These are phyloP conservation scores for Hyphodiscus hymeniophilus DNA, from an alignment of 495 filamentous ascomycete species.

Conservation along the genomic window DNA sequence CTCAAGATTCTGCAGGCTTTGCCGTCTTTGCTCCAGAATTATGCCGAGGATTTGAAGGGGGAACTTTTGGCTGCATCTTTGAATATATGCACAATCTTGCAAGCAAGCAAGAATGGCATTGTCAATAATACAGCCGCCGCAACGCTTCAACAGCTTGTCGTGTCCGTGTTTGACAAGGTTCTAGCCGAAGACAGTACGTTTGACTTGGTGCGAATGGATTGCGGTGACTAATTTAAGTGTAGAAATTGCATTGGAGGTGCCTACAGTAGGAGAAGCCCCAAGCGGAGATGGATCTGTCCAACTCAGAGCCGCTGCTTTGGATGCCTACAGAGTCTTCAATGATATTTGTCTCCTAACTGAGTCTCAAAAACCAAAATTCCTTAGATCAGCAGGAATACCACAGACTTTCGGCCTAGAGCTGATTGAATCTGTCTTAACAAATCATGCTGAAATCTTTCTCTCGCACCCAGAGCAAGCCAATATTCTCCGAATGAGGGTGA, in stretches of 20 bases:
- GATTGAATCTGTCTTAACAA: slow-evolving; percentile 80
- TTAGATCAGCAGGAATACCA: slow-evolving; percentile 65
- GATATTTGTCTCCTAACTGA: slow-evolving; percentile 87
- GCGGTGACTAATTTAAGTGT: too few relatives aligned
- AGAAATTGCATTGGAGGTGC: slow-evolving; percentile 41
- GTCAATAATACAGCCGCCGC: slow-evolving; percentile 93
- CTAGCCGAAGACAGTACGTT: slow-evolving; percentile 65
- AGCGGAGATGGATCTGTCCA: slow-evolving; percentile 52
- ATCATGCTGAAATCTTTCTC: slow-evolving; percentile 72
- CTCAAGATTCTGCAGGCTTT: slow-evolving; percentile 92
- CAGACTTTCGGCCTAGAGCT: slow-evolving; percentile 82
- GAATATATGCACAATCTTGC: slow-evolving; percentile 83
- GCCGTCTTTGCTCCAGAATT: slow-evolving; percentile 87
- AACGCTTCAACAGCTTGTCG: slow-evolving; percentile 88
- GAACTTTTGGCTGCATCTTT: slow-evolving; percentile 73
- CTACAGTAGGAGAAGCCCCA: slow-evolving; percentile 51
- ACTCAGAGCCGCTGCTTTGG: slow-evolving; percentile 68
- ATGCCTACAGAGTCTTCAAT: slow-evolving; percentile 80
- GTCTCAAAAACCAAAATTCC: slow-evolving; percentile 68
- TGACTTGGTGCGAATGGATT: too few relatives aligned
- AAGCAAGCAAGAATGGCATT: slow-evolving; percentile 81
- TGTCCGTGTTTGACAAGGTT: slow-evolving; percentile 88
- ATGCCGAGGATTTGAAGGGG: slow-evolving; percentile 70
- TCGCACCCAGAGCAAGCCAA: slow-evolving; percentile 73
- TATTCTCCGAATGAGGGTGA: slow-evolving; percentile 66